Conservation (phyloP, 2,329 filamentous ascomycete genomes). For the Monilinia laxa region DNA sequence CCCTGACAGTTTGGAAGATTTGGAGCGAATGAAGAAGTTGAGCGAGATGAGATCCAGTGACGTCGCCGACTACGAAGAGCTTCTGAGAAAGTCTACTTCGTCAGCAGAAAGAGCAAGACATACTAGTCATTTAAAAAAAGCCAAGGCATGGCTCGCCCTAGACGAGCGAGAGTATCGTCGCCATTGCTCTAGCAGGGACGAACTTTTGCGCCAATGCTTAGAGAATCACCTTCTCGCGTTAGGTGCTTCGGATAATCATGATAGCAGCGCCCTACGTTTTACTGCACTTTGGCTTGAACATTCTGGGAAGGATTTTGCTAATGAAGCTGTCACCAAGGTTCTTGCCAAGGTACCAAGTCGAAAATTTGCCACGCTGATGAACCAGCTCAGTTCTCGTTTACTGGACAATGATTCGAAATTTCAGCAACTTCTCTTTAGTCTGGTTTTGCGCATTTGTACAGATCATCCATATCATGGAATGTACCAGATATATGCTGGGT, state of each 20-base stretch:
- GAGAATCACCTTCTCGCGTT: constrained; percentile 91
- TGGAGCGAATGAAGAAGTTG: constrained; percentile 75
- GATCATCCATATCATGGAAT: constrained; percentile 97
- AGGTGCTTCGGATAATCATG: constrained; percentile 79
- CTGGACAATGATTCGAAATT: constrained; percentile 70
- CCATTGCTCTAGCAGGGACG: constrained; percentile 70
- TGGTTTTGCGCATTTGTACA: constrained; percentile 80
- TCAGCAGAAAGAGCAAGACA: constrained; percentile 57
- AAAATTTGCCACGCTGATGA: constrained; percentile 92
- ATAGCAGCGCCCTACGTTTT: constrained; percentile 88
- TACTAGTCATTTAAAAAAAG: constrained; percentile 63
- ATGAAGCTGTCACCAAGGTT: constrained; percentile 69
- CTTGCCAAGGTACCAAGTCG: constrained; percentile 76
- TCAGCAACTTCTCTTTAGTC: constrained; percentile 68
- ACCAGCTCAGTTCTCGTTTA: constrained; percentile 91
- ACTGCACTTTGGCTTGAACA: constrained; percentile 93
- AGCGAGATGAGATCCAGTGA: constrained; percentile 80
- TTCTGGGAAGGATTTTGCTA: constrained; percentile 72
- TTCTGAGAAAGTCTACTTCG: constrained; percentile 45
- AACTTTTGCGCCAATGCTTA: constrained; percentile 83
- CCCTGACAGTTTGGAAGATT: constrained; percentile 78
- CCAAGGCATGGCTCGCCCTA: constrained; percentile 86
- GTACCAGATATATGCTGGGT: constrained; percentile 91
- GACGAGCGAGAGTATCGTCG: constrained; percentile 85
- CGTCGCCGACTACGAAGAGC: constrained; percentile 67